A percentile compares a stretch with the other conserved stretches of the same genome.
phyloP scores from a whole-genome alignment of 768 basidiomycete genomes.

The Porpolomopsis calyptriformis region DNA sequence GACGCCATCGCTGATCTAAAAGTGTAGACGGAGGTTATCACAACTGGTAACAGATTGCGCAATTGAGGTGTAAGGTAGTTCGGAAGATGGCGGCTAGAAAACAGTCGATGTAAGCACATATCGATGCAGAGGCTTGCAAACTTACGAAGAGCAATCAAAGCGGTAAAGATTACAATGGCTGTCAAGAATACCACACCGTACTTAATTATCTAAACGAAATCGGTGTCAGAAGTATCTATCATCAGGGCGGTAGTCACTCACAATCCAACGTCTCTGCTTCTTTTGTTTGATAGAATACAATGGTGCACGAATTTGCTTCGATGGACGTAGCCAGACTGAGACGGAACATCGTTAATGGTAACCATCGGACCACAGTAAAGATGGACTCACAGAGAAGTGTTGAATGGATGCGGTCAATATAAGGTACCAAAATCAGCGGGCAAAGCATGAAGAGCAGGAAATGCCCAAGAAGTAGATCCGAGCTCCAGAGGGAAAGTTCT shows the following conservation, averaged over 20 bases:
- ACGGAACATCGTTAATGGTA: conserved; percentile 10
- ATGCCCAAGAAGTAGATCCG: conserved; percentile 83
- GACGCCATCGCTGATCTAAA: conserved; percentile 13
- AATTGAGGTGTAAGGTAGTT: conserved; percentile 46
- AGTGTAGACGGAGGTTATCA: conserved; percentile 38
- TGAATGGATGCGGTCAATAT: conserved; percentile 84
- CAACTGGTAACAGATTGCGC: conserved; percentile 57
- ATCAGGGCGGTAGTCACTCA: conserved; percentile 28
- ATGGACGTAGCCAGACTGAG: conserved; percentile 88
- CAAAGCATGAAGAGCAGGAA: conserved; percentile 85
- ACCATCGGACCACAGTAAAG: conserved; percentile 5
- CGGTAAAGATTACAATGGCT: conserved; percentile 59
- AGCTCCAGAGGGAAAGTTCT: conserved; percentile 91
- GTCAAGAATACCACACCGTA: conserved; percentile 71
- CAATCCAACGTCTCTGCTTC: conserved; percentile 82
- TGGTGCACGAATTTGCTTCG: conserved; percentile 88
- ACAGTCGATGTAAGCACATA: conserved; percentile 8
- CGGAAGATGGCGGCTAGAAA: conserved; percentile 51
- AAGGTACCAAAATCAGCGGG: conserved; percentile 81
- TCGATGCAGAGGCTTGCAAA: conserved; percentile 13
- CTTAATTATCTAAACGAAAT: conserved; percentile 52
- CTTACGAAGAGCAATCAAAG: conserved; percentile 72
- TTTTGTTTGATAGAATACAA: conserved; percentile 85
- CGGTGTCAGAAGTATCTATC: conserved; percentile 3
- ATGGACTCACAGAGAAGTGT: conserved; percentile 71